These are phyloP conservation scores for Pistacia atlantica DNA, from an alignment of 345 rosid genomes.

Conservation along the genomic window DNA sequence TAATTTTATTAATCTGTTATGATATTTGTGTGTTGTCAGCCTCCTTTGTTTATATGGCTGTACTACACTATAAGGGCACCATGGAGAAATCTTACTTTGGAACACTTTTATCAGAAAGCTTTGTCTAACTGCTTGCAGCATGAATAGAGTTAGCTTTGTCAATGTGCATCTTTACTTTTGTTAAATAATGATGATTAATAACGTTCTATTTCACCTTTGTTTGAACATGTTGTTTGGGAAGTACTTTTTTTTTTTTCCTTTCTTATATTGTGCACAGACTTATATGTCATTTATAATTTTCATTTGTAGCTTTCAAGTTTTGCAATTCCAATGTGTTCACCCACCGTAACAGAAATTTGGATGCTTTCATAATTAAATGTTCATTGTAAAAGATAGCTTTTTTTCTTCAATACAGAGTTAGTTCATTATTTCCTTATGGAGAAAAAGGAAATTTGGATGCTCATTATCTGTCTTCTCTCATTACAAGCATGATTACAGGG, in stretches of 20 bases:
- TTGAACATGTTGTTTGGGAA: too few relatives aligned
- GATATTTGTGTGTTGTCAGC: not conserved
- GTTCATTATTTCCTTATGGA: not conserved
- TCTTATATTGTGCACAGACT: not conserved
- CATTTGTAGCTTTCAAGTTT: not conserved
- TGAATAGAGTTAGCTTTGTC: not conserved
- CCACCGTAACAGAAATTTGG: not conserved
- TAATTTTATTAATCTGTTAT: not conserved
- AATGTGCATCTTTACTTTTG: not conserved
- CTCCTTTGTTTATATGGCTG: not conserved
- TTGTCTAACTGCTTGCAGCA: not conserved
- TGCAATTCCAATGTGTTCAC: not conserved
- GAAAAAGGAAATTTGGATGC: not conserved
- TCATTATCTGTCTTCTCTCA: not conserved
- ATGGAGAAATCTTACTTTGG: not conserved
- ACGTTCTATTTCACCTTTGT: not conserved
- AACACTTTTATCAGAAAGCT: not conserved
- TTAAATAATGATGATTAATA: not conserved
- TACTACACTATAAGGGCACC: not conserved
- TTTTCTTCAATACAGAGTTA: not conserved
- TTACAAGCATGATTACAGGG: not conserved
- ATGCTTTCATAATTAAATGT: not conserved
- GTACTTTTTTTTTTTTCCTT: not conserved
- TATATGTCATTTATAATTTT: not conserved
- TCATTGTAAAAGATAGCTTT: not conserved